Evolutionary conservation across 2,329 filamentous ascomycete genomes (phyloP), one percentile per base, ranked within the genome.

Genomic region (Stachybotrys echinatus): DNA sequence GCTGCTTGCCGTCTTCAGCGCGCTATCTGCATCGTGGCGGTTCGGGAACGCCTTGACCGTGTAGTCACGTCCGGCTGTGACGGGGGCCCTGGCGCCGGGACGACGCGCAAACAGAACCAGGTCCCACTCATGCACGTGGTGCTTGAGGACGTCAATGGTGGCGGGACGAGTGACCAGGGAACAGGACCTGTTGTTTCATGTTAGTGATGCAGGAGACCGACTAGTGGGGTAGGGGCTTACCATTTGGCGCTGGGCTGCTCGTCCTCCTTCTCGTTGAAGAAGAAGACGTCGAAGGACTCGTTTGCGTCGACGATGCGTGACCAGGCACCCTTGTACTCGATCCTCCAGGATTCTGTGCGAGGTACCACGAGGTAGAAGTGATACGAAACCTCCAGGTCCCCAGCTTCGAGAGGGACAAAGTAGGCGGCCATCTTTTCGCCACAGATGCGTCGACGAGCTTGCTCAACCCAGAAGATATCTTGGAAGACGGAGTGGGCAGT

Each of bases 401-500:
- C 21, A 20, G 3, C 4, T 2, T 2, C 18, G n/a, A 21, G 10
- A 2, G 14, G 17, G 10, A 53, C 46, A 40, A 55, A 56, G 34
- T 53, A 56, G 8, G 19, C 52, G 14, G n/a, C 23, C 5, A 52
- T 31, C 18, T 42, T 44, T 22, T 12, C 6, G 7, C 7, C 6
- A 21, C 2, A 12, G 19, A 53, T 18, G n/a, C 6, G 10, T 2
- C 45, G 0, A 0, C n/a, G 53, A 0, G 42, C 55, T 0, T 47
- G 2, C 0, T 31, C 14, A 6, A 58, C 2, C 55, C 54, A 57
- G 34, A 42, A 1, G 3, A 42, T 1, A 22, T 58, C 55, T 12
- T 57, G 55, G 14, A 52, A 4, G 2, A 45, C 12, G 12, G 53
- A 44, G 39, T 54, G 53, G 1, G 31, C 47, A 5, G 51, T 14